Evolutionary conservation across 129 eudicot species (phyloP).

Genomic region (Chrysanthemum makinoi): DNA sequence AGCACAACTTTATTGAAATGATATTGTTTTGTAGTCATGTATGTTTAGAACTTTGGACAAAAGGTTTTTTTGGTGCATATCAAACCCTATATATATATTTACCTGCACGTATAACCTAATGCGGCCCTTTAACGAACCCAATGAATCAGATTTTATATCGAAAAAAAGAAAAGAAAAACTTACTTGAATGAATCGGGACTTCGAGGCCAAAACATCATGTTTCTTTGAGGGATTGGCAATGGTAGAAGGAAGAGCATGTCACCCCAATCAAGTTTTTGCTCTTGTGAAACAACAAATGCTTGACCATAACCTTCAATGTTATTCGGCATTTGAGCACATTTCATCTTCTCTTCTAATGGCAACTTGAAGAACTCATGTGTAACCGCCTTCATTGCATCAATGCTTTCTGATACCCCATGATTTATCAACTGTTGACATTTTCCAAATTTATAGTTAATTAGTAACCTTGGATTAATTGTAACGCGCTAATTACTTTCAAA

Average conservation of each 20-base stretch:
- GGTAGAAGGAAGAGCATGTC: slow-evolving; percentile 45
- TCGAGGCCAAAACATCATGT: slow-evolving; percentile 47
- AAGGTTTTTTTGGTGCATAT: too few species aligned
- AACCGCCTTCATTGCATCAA: slow-evolving; percentile 48
- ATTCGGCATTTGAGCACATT: slow-evolving; percentile 35
- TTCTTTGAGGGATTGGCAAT: slow-evolving; percentile 32
- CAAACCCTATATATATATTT: too few species aligned
- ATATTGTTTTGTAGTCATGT: too few species aligned
- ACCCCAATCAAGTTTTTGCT: slow-evolving; percentile 62
- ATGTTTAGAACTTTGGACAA: too few species aligned
- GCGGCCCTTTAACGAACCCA: too few species aligned
- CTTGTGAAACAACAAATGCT: slow-evolving; percentile 51
- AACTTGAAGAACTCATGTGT: slow-evolving; percentile 45
- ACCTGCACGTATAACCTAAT: too few species aligned
- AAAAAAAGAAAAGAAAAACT: neutral
- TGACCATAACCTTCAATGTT: slow-evolving; percentile 57
- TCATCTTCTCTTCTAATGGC: slow-evolving; percentile 56
- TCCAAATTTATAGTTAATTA: too few species aligned
- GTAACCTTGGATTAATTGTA: too few species aligned
- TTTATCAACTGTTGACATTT: slow-evolving; percentile 42
- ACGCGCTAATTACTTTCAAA: too few species aligned
- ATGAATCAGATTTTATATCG: too few species aligned
- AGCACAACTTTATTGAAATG: too few species aligned
- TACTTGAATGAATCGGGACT: slow-evolving; percentile 47
- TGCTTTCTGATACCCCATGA: slow-evolving; percentile 37